Conservation (phyloP, 805 yeast species). For the Saccharomycopsis sp. region DNA sequence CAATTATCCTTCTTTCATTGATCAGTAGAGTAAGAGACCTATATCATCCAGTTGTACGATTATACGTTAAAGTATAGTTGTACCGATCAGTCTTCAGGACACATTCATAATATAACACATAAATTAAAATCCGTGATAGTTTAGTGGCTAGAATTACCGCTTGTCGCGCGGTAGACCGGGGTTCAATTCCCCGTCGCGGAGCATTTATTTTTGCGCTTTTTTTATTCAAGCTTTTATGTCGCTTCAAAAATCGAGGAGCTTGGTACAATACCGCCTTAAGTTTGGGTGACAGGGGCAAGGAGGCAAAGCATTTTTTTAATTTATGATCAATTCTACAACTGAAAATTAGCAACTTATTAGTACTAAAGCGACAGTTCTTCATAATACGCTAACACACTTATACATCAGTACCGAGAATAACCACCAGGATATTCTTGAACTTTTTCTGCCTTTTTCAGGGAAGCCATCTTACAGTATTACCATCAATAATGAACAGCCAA, state of each 20-base stretch:
- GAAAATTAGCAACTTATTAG: background rate
- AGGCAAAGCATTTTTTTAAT: background rate
- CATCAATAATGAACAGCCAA: background rate
- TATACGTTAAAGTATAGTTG: no score
- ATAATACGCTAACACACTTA: no score
- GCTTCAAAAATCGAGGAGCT: no score
- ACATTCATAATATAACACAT: no score
- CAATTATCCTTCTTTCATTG: no score
- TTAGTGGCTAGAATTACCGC: conserved; percentile 35
- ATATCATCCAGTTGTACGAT: no score
- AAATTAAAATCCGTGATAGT: conserved; percentile 30
- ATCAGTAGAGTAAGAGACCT: no score
- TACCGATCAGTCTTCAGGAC: no score
- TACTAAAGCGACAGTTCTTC: background rate
- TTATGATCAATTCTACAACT: background rate
- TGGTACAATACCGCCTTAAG: background rate
- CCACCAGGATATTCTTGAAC: background rate
- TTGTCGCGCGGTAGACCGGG: conserved; percentile 28
- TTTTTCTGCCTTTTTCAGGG: background rate
- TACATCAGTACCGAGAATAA: no score
- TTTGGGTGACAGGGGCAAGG: background rate
- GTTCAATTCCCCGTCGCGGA: conserved; percentile 23
- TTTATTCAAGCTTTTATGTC: background rate
- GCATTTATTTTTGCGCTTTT: conserved; percentile 2
- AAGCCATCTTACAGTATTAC: background rate